These are phyloP conservation scores for Phytomonas sp. DNA, from an alignment of 208 protist genomes.

Conservation along the genomic window DNA sequence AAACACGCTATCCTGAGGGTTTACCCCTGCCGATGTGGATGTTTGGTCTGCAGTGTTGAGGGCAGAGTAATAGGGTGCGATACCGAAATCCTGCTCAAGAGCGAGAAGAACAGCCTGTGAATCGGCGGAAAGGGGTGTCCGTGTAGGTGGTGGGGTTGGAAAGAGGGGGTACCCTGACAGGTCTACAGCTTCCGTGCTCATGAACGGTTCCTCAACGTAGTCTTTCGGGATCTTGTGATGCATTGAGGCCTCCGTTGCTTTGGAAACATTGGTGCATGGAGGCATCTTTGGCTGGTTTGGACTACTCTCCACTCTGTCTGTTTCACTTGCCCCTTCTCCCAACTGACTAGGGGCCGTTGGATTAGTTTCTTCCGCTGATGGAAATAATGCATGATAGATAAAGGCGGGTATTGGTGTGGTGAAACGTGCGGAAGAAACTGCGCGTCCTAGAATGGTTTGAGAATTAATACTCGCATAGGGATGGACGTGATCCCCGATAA, in stretches of 20 bases:
- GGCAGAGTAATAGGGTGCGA: no score
- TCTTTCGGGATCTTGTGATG: neutral
- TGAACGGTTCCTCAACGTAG: neutral
- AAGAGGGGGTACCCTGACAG: no score
- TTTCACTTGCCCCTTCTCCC: slow-evolving; percentile 4
- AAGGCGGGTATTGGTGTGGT: slow-evolving; percentile 10
- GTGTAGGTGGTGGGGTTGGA: no score
- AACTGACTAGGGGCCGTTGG: neutral
- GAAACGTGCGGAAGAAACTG: slow-evolving; percentile 19
- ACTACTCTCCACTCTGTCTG: neutral
- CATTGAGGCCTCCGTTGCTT: neutral
- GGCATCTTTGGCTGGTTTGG: neutral
- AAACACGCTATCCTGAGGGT: no score
- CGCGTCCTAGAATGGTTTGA: slow-evolving; percentile 20
- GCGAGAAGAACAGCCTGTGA: no score
- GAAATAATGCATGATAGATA: neutral
- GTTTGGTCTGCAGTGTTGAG: no score
- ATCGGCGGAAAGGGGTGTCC: no score
- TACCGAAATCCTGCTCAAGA: no score
- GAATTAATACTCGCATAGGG: slow-evolving; percentile 15
- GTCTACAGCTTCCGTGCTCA: no score
- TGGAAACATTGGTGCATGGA: no score
- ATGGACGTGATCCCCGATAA: slow-evolving; percentile 13
- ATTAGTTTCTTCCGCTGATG: neutral
- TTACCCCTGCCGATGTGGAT: no score